phyloP scores from a whole-genome alignment of 2,329 filamentous ascomycete species.

The Rosellinia necatrix region DNA sequence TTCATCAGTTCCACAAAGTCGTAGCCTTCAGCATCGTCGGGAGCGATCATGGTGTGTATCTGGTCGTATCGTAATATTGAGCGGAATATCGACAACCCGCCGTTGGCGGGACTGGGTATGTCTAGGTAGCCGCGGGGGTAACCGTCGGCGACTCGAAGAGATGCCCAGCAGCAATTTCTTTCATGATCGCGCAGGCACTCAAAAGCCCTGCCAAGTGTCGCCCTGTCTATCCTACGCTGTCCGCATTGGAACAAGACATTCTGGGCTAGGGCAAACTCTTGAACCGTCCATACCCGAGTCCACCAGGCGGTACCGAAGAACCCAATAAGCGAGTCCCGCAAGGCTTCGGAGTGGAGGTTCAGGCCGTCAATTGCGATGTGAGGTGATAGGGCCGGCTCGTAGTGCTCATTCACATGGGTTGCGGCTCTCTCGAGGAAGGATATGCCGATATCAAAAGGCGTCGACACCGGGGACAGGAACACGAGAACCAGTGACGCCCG shows the following conservation, averaged over 20 bases:
- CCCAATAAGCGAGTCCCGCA: not conserved
- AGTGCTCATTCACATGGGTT: not conserved
- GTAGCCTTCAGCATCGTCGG: not conserved
- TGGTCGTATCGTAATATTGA: not conserved
- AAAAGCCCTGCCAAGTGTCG: not conserved
- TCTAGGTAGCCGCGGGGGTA: not conserved
- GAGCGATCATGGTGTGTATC: not conserved
- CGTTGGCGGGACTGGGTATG: not conserved
- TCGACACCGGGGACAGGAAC: not conserved
- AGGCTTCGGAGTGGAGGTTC: not conserved
- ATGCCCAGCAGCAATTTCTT: not conserved
- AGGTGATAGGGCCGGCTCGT: not conserved
- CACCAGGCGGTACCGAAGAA: not conserved
- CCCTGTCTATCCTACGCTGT: not conserved
- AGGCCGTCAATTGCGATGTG: not conserved
- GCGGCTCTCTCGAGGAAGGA: not conserved
- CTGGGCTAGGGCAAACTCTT: not conserved
- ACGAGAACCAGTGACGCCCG: not conserved
- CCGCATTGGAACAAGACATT: not conserved
- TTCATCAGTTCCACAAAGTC: no score
- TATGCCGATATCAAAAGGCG: not conserved
- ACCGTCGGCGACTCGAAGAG: not conserved
- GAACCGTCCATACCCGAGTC: slow-evolving; percentile 2
- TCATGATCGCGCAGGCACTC: not conserved
- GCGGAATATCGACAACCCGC: not conserved